Percentiles rank a stretch among this genome's conserved stretches.
phyloP scores from a whole-genome alignment of 2,329 filamentous ascomycete genomes.

The Chalara sp. region DNA sequence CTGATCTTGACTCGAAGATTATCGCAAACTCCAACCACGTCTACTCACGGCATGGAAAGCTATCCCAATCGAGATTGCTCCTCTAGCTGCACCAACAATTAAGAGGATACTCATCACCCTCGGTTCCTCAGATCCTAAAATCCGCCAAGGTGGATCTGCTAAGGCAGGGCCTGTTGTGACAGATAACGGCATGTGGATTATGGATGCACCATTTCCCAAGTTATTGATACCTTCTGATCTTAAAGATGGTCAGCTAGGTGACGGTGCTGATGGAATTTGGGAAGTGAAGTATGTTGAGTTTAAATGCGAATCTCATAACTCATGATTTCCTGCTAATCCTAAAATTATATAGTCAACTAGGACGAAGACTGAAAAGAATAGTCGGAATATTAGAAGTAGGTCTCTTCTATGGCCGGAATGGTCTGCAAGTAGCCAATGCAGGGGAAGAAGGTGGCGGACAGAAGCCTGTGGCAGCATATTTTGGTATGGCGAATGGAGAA shows the following conservation, averaged over 20 bases:
- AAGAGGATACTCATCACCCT: slow-evolving; percentile 64
- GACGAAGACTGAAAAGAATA: slow-evolving; percentile 69
- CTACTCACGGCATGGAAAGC: slow-evolving; percentile 72
- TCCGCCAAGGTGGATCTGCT: slow-evolving; percentile 65
- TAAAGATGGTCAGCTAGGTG: slow-evolving; percentile 36
- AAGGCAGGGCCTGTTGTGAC: slow-evolving; percentile 82
- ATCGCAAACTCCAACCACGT: slow-evolving; percentile 76
- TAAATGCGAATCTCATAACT: too few species aligned
- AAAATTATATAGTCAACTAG: slow-evolving; percentile 46
- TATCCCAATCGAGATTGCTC: slow-evolving; percentile 91
- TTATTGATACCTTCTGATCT: slow-evolving; percentile 57
- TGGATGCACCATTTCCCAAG: slow-evolving; percentile 82
- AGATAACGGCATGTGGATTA: slow-evolving; percentile 81
- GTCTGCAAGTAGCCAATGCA: slow-evolving; percentile 56
- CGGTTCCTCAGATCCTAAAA: slow-evolving; percentile 62
- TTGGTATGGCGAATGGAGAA: slow-evolving; percentile 76
- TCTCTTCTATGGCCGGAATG: slow-evolving; percentile 79
- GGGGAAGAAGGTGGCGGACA: slow-evolving; percentile 64
- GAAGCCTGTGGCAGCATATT: slow-evolving; percentile 91
- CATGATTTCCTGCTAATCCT: too few species aligned
- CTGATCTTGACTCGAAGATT: slow-evolving; percentile 49
- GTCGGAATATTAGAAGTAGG: slow-evolving; percentile 89
- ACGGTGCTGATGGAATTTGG: slow-evolving; percentile 64
- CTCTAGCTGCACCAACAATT: slow-evolving; percentile 73
- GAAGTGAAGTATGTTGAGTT: slow-evolving; percentile 45